phyloP scores from a whole-genome alignment of 2,329 filamentous ascomycete genomes.

The Alternaria sp. region DNA sequence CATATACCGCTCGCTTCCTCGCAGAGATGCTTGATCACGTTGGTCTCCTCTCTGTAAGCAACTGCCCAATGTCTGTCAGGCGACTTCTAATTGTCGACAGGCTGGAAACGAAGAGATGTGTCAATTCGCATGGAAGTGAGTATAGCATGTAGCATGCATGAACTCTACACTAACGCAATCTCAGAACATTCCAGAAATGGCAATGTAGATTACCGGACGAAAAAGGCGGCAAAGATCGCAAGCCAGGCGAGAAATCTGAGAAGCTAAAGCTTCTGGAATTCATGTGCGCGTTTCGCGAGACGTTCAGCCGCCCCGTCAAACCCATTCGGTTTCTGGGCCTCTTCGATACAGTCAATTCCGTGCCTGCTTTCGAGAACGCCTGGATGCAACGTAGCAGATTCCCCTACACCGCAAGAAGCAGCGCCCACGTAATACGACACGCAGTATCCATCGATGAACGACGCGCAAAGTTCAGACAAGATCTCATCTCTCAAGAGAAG shows the following conservation, averaged over 20 bases:
- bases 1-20: conserved; percentile 60
- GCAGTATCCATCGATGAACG: conserved; percentile 75
- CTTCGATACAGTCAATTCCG: conserved; percentile 83
- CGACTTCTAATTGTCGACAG: conserved; percentile 10
- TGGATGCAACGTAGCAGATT: conserved; percentile 82
- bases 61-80: background rate
- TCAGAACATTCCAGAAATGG: conserved; percentile 71
- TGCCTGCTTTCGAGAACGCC: conserved; percentile 74
- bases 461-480: conserved; percentile 74
- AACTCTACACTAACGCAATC: background rate
- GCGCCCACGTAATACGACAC: conserved; percentile 67
- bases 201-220: conserved; percentile 60
- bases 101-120: conserved; percentile 88
- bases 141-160: background rate
- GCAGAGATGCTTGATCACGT: conserved; percentile 87
- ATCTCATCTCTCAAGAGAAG: conserved; percentile 63
- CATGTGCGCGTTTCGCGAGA: conserved; percentile 81
- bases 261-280: conserved; percentile 72
- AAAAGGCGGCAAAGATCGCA: conserved; percentile 31
- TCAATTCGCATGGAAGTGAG: conserved; percentile 76
- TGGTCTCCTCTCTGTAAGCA: conserved; percentile 67
- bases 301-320: conserved; percentile 76
- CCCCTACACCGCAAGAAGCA: conserved; percentile 66
- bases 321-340: conserved; percentile 78
- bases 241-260: conserved; percentile 54